Evolutionary conservation across 2,329 filamentous ascomycete species (phyloP).

Genomic region (Madurella fahalii): DNA sequence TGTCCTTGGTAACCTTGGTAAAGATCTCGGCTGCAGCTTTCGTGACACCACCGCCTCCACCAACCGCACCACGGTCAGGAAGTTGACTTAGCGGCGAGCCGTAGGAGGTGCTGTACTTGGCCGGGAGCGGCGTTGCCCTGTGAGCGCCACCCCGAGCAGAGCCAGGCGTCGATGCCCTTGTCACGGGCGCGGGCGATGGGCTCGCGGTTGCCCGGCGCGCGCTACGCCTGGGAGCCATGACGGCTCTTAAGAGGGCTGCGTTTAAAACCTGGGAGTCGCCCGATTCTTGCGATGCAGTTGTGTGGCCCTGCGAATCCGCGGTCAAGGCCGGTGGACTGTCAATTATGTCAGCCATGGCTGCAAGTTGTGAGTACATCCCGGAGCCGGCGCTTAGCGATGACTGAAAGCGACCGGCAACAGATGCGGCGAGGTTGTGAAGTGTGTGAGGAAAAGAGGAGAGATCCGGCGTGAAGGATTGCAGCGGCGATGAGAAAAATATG

Average conservation of each 20-base stretch:
- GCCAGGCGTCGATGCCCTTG: neutral
- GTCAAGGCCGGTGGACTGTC: neutral
- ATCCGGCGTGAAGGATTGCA: neutral
- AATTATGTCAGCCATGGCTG: conserved; percentile 7
- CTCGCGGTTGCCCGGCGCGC: conserved; percentile 9
- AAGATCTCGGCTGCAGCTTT: conserved; percentile 17
- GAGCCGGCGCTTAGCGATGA: neutral
- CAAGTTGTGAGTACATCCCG: neutral
- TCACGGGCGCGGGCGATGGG: conserved; percentile 11
- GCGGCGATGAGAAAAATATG: neutral
- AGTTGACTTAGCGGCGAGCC: conserved; percentile 26
- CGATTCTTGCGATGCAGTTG: neutral
- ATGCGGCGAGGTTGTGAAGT: neutral
- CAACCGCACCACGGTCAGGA: conserved; percentile 16
- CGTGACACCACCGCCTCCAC: conserved; percentile 12
- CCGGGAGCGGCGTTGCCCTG: conserved; percentile 13
- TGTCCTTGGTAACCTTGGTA: conserved; percentile 15
- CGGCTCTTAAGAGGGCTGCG: neutral
- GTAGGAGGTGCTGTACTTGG: conserved; percentile 30
- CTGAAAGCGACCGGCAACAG: neutral
- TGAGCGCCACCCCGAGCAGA: neutral
- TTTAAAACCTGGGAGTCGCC: neutral
- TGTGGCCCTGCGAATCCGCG: neutral
- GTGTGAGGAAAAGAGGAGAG: neutral
- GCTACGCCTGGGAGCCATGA: conserved; percentile 16